These are phyloP conservation scores for Pleurotus tuber-regium DNA, from an alignment of 768 basidiomycete genomes.

Conservation along the genomic window DNA sequence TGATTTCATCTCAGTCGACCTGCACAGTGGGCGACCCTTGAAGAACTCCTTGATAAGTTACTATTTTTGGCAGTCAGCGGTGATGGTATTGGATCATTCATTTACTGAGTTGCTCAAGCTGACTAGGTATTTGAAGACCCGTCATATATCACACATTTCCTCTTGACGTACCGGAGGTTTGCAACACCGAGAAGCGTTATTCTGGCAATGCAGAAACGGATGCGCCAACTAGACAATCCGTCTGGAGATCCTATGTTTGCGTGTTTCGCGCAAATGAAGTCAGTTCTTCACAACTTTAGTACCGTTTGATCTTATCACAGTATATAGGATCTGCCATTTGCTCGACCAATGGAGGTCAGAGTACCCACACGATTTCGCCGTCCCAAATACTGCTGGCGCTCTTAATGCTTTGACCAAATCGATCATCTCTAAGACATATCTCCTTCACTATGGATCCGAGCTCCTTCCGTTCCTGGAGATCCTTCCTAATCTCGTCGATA, in stretches of 20 bases:
- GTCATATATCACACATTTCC: slow-evolving; percentile 73
- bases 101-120: slow-evolving; percentile 1
- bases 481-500: slow-evolving; percentile 60
- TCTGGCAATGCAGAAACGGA: slow-evolving; percentile 86
- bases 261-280: slow-evolving; percentile 89
- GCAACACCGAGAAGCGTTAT: slow-evolving; percentile 75
- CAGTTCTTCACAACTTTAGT: slow-evolving; percentile 13
- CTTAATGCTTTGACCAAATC: slow-evolving; percentile 76
- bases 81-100: slow-evolving; percentile 52
- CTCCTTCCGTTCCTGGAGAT: slow-evolving; percentile 78
- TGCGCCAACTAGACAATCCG: slow-evolving; percentile 72
- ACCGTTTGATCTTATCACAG: slow-evolving; percentile 3
- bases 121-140: slow-evolving; percentile 48
- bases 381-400: slow-evolving; percentile 69
- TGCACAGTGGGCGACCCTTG: slow-evolving; percentile 70
- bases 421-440: slow-evolving; percentile 74
- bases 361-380: slow-evolving; percentile 80
- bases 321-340: slow-evolving; percentile 69
- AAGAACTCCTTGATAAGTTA: slow-evolving; percentile 79
- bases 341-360: slow-evolving; percentile 75
- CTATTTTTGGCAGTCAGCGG: slow-evolving; percentile 82
- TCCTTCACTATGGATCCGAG: slow-evolving; percentile 82
- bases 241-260: slow-evolving; percentile 83
- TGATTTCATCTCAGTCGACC: slow-evolving; percentile 38
- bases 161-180: slow-evolving; percentile 83